Evolutionary conservation across 306 rosid species (phyloP).

Genomic region (Ormosia semicastrata): DNA sequence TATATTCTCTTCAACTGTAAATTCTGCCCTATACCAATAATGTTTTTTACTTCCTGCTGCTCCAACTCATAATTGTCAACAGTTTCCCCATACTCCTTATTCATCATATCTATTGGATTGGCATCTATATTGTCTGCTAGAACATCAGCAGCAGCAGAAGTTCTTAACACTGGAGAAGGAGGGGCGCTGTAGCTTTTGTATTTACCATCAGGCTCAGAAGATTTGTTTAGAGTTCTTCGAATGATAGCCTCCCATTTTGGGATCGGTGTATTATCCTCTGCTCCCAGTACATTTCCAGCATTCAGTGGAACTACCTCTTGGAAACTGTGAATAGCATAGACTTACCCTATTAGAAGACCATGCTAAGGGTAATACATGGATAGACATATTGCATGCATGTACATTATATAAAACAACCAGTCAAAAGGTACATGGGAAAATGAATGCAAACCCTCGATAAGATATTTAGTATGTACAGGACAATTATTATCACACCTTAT

Average conservation of each 20-base stretch:
- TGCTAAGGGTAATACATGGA: neutral
- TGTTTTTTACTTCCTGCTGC: constrained; percentile 41
- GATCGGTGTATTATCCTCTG: constrained; percentile 80
- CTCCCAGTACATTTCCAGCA: constrained; percentile 94
- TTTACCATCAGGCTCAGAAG: constrained; percentile 61
- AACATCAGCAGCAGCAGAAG: constrained; percentile 76
- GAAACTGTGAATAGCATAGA: constrained; percentile 48
- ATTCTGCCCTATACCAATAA: constrained; percentile 43
- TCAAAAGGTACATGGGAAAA: neutral
- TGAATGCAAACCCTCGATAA: neutral
- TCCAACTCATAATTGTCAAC: constrained; percentile 34
- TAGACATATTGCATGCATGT: neutral
- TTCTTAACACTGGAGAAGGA: constrained; percentile 79
- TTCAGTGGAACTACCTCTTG: constrained; percentile 96
- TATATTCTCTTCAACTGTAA: constrained; percentile 59
- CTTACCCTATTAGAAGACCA: constrained; percentile 16
- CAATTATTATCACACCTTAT: too few relatives aligned
- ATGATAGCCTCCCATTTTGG: constrained; percentile 93
- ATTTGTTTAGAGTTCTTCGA: constrained; percentile 73
- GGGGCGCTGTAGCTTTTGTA: constrained; percentile 88
- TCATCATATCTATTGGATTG: constrained; percentile 50
- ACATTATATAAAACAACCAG: neutral
- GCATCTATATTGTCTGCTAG: constrained; percentile 56
- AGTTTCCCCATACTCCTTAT: constrained; percentile 34
- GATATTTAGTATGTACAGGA: too few relatives aligned